Percentiles rank a stretch among this genome's conserved stretches.
phyloP scores from a whole-genome alignment of 208 protist genomes.

The Naegleria fowleri region DNA sequence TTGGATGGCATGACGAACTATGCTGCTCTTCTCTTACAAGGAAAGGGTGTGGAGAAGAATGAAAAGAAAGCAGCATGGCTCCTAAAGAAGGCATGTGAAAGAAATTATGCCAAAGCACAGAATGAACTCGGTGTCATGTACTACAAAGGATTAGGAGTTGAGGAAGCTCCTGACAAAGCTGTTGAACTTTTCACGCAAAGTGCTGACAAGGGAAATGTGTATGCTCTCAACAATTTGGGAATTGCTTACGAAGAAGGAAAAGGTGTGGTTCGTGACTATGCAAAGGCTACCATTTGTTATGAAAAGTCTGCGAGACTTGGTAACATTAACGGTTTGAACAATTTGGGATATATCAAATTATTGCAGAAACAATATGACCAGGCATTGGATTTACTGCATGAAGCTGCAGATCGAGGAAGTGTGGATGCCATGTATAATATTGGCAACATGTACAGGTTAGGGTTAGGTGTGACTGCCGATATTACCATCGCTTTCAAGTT shows the following conservation, averaged over 20 bases:
- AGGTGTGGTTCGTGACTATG: not conserved
- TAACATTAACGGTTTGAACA: not conserved
- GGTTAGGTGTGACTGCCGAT: not conserved
- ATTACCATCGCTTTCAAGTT: not conserved
- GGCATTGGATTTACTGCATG: not conserved
- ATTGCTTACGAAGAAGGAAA: conserved; percentile 14
- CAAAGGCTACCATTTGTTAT: not conserved
- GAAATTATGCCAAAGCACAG: conserved; percentile 6
- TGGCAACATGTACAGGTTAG: not conserved
- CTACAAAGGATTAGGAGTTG: conserved; percentile 1
- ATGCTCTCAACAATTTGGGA: conserved; percentile 9
- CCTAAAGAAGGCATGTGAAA: not conserved
- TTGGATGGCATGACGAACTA: conserved; percentile 18
- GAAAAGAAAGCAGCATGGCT: not conserved
- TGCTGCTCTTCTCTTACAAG: not conserved
- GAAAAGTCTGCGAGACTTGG: not conserved
- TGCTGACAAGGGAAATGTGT: conserved; percentile 9
- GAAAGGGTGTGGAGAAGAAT: not conserved
- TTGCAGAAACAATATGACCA: conserved; percentile 3
- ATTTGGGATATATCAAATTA: conserved; percentile 15
- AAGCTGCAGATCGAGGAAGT: not conserved
- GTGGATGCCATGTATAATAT: not conserved
- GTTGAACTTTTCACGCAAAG: not conserved
- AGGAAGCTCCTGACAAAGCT: not conserved
- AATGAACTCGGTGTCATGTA: conserved; percentile 17